Conservation (phyloP, 768 basidiomycete species). For the Strobilomyces dryophilus region DNA sequence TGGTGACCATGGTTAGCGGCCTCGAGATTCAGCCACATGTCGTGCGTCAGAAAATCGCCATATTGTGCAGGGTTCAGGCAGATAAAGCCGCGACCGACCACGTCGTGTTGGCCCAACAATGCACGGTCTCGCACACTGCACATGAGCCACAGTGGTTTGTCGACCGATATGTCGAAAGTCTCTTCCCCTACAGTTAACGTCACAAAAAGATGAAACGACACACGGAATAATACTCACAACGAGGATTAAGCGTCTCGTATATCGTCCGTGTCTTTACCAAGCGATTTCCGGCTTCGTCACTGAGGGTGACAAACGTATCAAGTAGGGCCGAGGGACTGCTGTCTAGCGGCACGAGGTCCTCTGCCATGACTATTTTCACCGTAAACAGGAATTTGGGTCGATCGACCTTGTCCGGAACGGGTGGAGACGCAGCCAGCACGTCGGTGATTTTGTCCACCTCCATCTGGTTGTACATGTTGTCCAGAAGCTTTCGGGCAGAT, state of each 20-base stretch:
- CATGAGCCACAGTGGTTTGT: constrained; percentile 95
- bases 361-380: constrained; percentile 90
- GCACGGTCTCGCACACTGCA: constrained; percentile 90
- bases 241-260: constrained; percentile 84
- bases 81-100: constrained; percentile 85
- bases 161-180: constrained; percentile 91
- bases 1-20: constrained; percentile 41
- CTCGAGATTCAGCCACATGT: constrained; percentile 90
- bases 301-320: constrained; percentile 92
- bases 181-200: constrained; percentile 76
- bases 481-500: constrained; percentile 83
- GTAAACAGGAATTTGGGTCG: constrained; percentile 79
- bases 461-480: constrained; percentile 91
- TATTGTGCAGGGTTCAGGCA: constrained; percentile 88
- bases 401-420: constrained; percentile 68
- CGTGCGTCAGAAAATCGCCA: constrained; percentile 85
- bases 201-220: constrained; percentile 1
- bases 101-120: constrained; percentile 89
- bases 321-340: constrained; percentile 72
- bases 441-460: constrained; percentile 83
- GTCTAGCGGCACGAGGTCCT: constrained; percentile 77
- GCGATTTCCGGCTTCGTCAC: constrained; percentile 86
- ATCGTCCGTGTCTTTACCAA: constrained; percentile 94
- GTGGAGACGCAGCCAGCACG: constrained; percentile 54
- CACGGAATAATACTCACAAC: constrained; percentile 55